These are phyloP conservation scores for Beauveria varroae DNA, from an alignment of 2,329 filamentous ascomycete genomes.

Conservation along the genomic window DNA sequence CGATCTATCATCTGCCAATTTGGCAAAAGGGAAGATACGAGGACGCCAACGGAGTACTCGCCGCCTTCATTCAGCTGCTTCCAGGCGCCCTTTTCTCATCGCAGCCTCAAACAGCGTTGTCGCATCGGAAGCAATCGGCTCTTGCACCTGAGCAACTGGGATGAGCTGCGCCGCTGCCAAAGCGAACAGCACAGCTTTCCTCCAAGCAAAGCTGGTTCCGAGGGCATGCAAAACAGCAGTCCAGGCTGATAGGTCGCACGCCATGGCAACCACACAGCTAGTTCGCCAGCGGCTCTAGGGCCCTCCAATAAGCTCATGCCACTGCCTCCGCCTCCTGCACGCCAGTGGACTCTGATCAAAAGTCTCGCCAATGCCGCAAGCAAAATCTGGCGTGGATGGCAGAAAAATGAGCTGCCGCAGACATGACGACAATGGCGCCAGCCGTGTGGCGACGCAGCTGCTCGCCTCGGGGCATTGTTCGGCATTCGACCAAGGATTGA, in stretches of 20 bases:
- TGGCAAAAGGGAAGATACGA: neutral
- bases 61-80: neutral
- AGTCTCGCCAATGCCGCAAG: conserved; percentile 4
- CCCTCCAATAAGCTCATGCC: conserved; percentile 8
- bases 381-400: neutral
- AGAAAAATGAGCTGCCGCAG: neutral
- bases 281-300: neutral
- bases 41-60: neutral
- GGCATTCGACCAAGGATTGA: neutral
- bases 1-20: neutral
- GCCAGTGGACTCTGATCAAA: conserved; percentile 3
- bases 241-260: conserved; percentile 7
- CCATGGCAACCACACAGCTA: conserved; percentile 4
- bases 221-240: conserved; percentile 3
- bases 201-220: neutral
- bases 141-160: neutral
- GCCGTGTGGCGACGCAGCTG: neutral
- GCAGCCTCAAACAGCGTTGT: neutral
- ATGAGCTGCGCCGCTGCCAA: neutral
- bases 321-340: conserved; percentile 10
- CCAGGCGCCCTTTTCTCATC: neutral
- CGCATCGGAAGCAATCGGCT: conserved; percentile 7
- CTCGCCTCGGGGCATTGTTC: neutral
- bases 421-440: neutral
- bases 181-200: neutral